Evolutionary conservation across 2,329 filamentous ascomycete genomes (phyloP), one percentile per base, ranked within the genome.

Genomic region (Trichoderma gracile): DNA sequence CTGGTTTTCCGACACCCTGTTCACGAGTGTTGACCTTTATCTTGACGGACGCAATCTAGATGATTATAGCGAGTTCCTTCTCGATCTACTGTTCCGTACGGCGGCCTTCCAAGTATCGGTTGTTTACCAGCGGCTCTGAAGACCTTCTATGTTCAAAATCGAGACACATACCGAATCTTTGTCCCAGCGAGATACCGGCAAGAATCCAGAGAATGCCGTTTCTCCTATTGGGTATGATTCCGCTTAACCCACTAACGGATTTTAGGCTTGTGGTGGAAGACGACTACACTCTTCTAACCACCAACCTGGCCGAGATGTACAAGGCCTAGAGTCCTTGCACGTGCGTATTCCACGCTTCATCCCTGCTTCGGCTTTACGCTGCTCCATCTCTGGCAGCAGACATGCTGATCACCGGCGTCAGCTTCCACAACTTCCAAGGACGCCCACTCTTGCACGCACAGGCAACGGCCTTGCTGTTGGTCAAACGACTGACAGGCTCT

Each of bases 301-400:
- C 3, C 25, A 3, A 27, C 25, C 4, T 27, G 25, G 25, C 25
- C 25, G 25, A 27, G 25, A 5, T 6, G 2, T 3, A 27, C 4
- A 27, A 27, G 25, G 5, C 4, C 5, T 6, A 27, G 25, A 4
- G 25, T 27, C 25, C 7, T 27, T 59, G 6, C n/a, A 7, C 7
- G 49, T 59, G 45, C 27, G 43, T 8, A n/a, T 50, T 2, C 56
- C 56, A 2, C 27, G 49, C 4, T 59, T 59, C 43, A 50, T 59
- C 14, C 49, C 25, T 27, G 45, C 45, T n/a, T n/a, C n/a, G n/a
- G n/a, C n/a, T n/a, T n/a, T n/a, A n/a, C n/a, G n/a, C n/a, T n/a
- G n/a, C n/a, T n/a, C n/a, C n/a, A n/a, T n/a, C n/a, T n/a, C n/a
- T n/a, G 27, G 49, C 15, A 4, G 1, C 10, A 49, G 25, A 15